These are phyloP conservation scores for Curvularia sp. DNA, from an alignment of 2,329 filamentous ascomycete species.

Conservation along the genomic window DNA sequence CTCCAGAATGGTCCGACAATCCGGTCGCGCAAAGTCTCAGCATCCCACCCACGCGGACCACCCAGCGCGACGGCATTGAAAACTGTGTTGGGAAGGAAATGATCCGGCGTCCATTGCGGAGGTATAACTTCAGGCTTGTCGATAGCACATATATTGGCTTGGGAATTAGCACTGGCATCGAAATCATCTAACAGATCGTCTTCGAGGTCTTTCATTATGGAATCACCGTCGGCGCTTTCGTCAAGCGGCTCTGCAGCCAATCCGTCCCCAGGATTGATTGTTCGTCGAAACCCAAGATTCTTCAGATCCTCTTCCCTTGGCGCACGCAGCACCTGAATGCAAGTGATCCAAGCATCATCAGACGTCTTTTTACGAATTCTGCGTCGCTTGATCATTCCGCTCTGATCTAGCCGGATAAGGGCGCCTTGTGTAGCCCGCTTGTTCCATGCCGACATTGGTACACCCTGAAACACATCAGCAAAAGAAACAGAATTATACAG, in stretches of 20 bases:
- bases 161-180: conserved; percentile 30
- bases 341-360: conserved; percentile 41
- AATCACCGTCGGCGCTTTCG: conserved; percentile 42
- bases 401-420: conserved; percentile 50
- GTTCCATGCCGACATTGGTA: conserved; percentile 47
- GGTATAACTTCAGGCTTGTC: conserved; percentile 48
- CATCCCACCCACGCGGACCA: conserved; percentile 60
- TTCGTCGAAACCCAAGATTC: conserved; percentile 41
- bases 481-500: too few relatives aligned
- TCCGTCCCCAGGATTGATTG: conserved; percentile 21
- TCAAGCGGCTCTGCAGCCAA: conserved; percentile 35
- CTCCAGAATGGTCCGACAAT: conserved; percentile 62
- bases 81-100: conserved; percentile 60
- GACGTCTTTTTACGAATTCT: conserved; percentile 42
- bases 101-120: conserved; percentile 64
- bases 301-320: conserved; percentile 46
- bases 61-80: conserved; percentile 58
- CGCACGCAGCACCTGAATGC: conserved; percentile 53
- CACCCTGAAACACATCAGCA: conserved; percentile 37
- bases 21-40: conserved; percentile 50
- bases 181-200: conserved; percentile 37
- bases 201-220: conserved; percentile 44
- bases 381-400: conserved; percentile 51
- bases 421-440: conserved; percentile 51
- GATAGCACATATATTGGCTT: conserved; percentile 11